A percentile compares a stretch with the other conserved stretches of the same genome.
These are phyloP conservation scores for Irpex sp. DNA, from an alignment of 1,284 basidiomycete genomes.

Conservation along the genomic window DNA sequence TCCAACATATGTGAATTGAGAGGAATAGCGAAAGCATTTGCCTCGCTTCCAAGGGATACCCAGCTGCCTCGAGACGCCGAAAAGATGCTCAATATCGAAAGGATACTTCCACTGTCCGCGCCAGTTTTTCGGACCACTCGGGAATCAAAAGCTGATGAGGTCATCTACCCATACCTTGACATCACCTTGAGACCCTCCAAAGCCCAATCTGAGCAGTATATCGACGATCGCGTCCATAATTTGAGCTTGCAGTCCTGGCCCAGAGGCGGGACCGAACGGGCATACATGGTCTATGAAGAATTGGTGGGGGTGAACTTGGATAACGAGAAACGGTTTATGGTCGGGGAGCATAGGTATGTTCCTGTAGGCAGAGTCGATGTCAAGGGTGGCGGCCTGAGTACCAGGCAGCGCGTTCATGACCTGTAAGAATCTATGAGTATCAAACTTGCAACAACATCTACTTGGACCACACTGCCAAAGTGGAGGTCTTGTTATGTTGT, in stretches of 20 bases:
- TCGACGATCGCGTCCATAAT: conserved; percentile 28
- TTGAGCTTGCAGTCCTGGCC: conserved; percentile 28
- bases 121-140: conserved; percentile 10
- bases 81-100: conserved; percentile 18
- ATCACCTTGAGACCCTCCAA: neutral
- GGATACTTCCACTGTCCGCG: conserved; percentile 15
- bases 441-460: neutral
- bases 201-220: conserved; percentile 19
- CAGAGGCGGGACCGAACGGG: conserved; percentile 28
- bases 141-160: neutral
- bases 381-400: conserved; percentile 28
- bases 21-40: conserved; percentile 15
- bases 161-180: neutral
- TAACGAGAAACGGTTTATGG: conserved; percentile 9
- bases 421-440: conserved; percentile 14
- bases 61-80: conserved; percentile 14
- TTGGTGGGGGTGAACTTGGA: conserved; percentile 23
- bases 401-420: conserved; percentile 28
- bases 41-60: conserved; percentile 19
- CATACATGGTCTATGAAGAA: conserved; percentile 25
- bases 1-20: conserved; percentile 11
- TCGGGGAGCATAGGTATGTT: conserved; percentile 22
- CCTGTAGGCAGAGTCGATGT: conserved; percentile 31
- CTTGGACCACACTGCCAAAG: too few species aligned
- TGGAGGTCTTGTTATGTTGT: too few species aligned